Evolutionary conservation across 441 rosid genomes (phyloP).

Genomic region (Erysimum cheiri): DNA sequence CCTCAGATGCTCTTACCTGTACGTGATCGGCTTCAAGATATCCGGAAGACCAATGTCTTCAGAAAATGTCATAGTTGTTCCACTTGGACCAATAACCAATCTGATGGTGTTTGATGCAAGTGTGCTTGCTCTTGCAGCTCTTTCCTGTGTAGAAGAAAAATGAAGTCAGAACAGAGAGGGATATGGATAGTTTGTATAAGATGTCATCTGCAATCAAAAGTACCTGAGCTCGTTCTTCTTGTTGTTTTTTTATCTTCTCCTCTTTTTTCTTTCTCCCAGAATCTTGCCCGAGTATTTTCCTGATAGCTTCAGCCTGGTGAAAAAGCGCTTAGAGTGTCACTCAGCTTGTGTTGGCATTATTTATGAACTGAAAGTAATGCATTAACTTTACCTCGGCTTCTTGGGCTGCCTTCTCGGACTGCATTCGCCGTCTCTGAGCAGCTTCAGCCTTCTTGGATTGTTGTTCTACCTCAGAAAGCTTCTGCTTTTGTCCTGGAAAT

Average conservation of each 20-base stretch:
- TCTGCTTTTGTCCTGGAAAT: constrained; percentile 63
- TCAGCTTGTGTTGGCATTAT: constrained; percentile 10
- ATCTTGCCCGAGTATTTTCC: constrained; percentile 80
- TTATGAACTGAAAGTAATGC: neutral
- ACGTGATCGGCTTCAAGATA: constrained; percentile 52
- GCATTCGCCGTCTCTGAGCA: constrained; percentile 71
- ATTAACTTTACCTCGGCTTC: constrained; percentile 63
- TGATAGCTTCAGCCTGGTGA: constrained; percentile 75
- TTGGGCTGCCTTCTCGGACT: constrained; percentile 72
- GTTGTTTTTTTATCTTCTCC: constrained; percentile 67
- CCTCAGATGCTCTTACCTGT: constrained; percentile 43
- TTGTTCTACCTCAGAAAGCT: constrained; percentile 71
- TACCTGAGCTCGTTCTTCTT: constrained; percentile 65
- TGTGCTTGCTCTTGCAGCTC: constrained; percentile 51
- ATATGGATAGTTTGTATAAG: neutral
- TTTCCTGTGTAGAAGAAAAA: constrained; percentile 47
- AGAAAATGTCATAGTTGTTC: constrained; percentile 65
- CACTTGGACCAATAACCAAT: constrained; percentile 63
- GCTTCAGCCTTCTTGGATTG: constrained; percentile 75
- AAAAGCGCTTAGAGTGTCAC: neutral
- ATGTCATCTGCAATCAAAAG: neutral
- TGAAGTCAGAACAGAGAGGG: constrained; percentile 14
- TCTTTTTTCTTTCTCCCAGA: constrained; percentile 73
- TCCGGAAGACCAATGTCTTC: constrained; percentile 71
- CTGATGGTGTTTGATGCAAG: constrained; percentile 58